Conservation (phyloP, 495 filamentous ascomycete genomes). For the Margaritispora aquatica region DNA sequence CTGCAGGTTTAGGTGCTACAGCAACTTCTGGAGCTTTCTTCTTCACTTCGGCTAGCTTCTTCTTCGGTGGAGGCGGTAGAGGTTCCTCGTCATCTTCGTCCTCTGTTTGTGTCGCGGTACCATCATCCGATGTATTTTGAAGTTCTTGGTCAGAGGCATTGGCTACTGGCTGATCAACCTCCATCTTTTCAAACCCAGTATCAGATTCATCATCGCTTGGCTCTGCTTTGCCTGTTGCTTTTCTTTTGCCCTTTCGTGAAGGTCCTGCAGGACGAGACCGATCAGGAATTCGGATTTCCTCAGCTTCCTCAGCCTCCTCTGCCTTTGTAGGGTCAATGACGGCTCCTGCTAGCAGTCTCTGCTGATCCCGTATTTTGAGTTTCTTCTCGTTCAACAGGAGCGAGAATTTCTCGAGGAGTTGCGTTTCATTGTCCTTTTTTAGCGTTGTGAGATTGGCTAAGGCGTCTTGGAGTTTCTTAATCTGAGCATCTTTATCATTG, state of each 20-base stretch:
- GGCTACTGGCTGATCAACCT: conserved; percentile 38
- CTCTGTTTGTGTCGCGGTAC: conserved; percentile 29
- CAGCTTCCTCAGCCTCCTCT: conserved; percentile 8
- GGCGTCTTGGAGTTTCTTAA: conserved; percentile 47
- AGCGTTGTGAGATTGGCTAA: conserved; percentile 58
- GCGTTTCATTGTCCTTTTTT: conserved; percentile 62
- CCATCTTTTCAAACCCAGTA: conserved; percentile 54
- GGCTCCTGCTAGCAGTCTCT: conserved; percentile 50
- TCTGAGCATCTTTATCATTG: conserved; percentile 37
- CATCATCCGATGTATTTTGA: conserved; percentile 34
- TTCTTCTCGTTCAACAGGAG: conserved; percentile 81
- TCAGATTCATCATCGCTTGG: conserved; percentile 36
- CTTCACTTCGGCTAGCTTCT: conserved; percentile 6
- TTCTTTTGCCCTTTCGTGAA: conserved; percentile 45
- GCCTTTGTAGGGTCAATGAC: conserved; percentile 13
- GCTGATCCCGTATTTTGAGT: conserved; percentile 81
- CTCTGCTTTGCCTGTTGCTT: conserved; percentile 30
- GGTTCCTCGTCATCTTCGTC: conserved; percentile 37
- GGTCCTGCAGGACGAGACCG: conserved; percentile 19
- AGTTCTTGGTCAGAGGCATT: conserved; percentile 30
- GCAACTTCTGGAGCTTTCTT: conserved; percentile 13
- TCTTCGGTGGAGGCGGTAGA: conserved; percentile 21
- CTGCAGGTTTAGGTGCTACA: conserved; percentile 15
- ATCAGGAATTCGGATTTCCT: conserved; percentile 10
- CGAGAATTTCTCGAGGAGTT: conserved; percentile 64